Evolutionary conservation across 2,329 filamentous ascomycete genomes (phyloP).

Genomic region (Lasiodiplodia gonubiensis): DNA sequence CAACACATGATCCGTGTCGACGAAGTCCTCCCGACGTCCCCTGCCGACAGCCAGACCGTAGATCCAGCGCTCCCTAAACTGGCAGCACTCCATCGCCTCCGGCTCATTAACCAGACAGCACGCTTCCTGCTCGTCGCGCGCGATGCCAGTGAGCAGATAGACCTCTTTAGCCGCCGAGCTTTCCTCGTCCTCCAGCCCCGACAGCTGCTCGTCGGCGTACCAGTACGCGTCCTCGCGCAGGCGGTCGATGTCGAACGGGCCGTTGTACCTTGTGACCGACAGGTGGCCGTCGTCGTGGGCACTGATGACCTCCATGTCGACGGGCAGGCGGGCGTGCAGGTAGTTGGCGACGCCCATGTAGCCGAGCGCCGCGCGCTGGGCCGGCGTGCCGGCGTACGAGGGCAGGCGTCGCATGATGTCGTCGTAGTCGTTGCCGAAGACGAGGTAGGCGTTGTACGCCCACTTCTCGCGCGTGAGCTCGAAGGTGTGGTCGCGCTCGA

Average conservation of each 20-base stretch:
- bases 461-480: background rate
- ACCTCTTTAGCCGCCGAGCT: background rate
- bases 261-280: background rate
- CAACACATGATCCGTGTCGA: background rate
- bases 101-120: background rate
- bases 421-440: background rate
- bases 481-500: background rate
- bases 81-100: background rate
- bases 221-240: background rate
- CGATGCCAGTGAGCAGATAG: background rate
- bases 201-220: background rate
- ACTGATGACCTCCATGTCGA: background rate
- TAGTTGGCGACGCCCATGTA: background rate
- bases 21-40: too few species aligned
- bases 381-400: background rate
- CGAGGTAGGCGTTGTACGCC: background rate
- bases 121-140: background rate
- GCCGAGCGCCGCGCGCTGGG: background rate
- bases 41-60: background rate
- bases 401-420: accelerated
- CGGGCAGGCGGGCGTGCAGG: background rate
- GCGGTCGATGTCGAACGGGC: background rate
- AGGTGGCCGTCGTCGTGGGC: too few species aligned
- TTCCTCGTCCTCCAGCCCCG: background rate
- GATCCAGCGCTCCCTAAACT: background rate